Conservation (phyloP, 164 flowering plant genomes). For the Magnolia officinalis region DNA sequence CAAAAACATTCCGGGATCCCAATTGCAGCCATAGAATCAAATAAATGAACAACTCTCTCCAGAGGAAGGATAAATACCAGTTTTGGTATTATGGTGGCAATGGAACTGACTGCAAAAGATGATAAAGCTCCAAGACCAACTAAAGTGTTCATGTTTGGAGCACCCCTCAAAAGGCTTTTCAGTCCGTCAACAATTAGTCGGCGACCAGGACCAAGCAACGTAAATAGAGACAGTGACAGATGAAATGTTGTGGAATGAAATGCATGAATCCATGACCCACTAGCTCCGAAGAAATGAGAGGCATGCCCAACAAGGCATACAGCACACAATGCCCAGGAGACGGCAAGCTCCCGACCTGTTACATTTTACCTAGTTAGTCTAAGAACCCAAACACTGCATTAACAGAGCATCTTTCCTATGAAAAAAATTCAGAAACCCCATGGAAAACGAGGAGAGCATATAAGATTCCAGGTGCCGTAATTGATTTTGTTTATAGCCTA, state of each 20-base stretch:
- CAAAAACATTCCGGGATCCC: neutral
- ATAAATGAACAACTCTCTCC: neutral
- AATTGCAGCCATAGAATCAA: neutral
- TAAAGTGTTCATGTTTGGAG: conserved; percentile 98
- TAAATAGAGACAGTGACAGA: conserved; percentile 77
- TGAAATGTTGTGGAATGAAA: conserved; percentile 92
- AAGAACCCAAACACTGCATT: neutral
- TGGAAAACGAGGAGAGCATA: too few species aligned
- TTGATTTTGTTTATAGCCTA: too few species aligned
- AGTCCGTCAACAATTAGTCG: conserved; percentile 83
- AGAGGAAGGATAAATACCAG: conserved; percentile 45
- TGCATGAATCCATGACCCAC: conserved; percentile 79
- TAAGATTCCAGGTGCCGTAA: too few species aligned
- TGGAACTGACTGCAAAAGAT: conserved; percentile 85
- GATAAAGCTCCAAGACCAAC: conserved; percentile 99
- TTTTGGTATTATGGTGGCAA: conserved; percentile 81
- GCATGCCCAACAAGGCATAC: conserved; percentile 91
- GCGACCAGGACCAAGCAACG: conserved; percentile 95
- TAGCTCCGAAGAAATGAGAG: conserved; percentile 77
- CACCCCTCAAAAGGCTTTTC: conserved; percentile 73
- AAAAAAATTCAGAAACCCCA: too few species aligned
- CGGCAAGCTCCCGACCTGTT: conserved; percentile 85
- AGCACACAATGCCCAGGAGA: conserved; percentile 95
- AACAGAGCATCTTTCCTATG: neutral
- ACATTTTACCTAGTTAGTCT: conserved; percentile 2